Percentiles rank a stretch among this genome's conserved stretches.
phyloP scores from a whole-genome alignment of 768 basidiomycete species.

The Suillus subalutaceus region DNA sequence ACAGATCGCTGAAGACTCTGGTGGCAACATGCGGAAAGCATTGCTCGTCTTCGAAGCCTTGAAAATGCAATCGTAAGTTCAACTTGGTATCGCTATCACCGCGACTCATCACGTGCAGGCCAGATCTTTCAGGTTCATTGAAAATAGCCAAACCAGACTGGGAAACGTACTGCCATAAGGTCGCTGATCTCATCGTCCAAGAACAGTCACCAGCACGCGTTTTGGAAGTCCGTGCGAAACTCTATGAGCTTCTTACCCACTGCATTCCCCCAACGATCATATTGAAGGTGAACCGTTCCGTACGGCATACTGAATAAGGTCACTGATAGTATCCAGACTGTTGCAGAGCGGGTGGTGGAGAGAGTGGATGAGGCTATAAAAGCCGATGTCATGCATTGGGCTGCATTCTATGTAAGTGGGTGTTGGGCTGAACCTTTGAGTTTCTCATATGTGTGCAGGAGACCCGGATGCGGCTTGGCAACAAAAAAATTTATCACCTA shows the following conservation, averaged over 20 bases:
- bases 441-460: conserved; percentile 55
- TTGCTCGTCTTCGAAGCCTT: conserved; percentile 93
- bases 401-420: conserved; percentile 85
- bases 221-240: conserved; percentile 89
- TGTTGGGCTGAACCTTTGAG: background rate
- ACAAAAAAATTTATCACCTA: conserved; percentile 94
- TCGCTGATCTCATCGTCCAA: conserved; percentile 85
- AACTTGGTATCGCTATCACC: background rate
- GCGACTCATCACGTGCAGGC: conserved; percentile 43
- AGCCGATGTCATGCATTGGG: conserved; percentile 96
- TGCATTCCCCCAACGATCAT: conserved; percentile 95
- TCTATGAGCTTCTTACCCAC: conserved; percentile 95
- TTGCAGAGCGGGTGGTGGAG: conserved; percentile 86
- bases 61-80: conserved; percentile 90
- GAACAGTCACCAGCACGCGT: conserved; percentile 90
- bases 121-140: conserved; percentile 79
- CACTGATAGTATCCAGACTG: conserved; percentile 57
- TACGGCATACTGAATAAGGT: conserved; percentile 4
- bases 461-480: conserved; percentile 91
- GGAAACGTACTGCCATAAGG: conserved; percentile 95
- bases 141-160: conserved; percentile 97
- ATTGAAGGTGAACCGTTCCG: conserved; percentile 65
- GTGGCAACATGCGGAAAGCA: conserved; percentile 93
- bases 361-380: conserved; percentile 89
- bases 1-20: conserved; percentile 80